Evolutionary conservation across 1,284 basidiomycete genomes (phyloP).

Genomic region (Malassezia nana): DNA sequence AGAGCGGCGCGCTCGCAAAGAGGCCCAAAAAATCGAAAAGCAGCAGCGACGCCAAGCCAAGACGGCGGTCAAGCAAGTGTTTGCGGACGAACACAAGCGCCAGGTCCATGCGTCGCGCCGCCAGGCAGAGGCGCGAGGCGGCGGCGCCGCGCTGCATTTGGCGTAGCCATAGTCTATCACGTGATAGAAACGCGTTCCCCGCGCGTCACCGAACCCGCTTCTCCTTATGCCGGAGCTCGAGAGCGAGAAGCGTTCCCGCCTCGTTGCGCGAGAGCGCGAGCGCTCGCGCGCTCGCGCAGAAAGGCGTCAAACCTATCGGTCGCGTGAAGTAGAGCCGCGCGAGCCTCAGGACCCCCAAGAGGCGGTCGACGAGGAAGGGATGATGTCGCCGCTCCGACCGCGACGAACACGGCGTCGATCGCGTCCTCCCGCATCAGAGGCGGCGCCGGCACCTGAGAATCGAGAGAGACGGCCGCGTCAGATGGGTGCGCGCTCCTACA

Average conservation of each 20-base stretch:
- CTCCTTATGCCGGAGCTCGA: neutral
- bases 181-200: neutral
- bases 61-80: conserved; percentile 30
- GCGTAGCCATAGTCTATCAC: conserved; percentile 4
- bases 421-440: neutral
- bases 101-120: conserved; percentile 28
- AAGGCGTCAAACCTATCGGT: no score
- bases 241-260: neutral
- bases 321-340: no score
- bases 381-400: no score
- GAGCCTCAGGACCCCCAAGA: no score
- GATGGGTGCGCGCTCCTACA: neutral
- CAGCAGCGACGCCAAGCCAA: conserved; percentile 31
- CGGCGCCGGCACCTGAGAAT: neutral
- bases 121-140: conserved; percentile 26
- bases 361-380: no score
- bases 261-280: neutral
- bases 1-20: conserved; percentile 77
- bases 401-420: no score
- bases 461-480: neutral
- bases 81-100: conserved; percentile 30
- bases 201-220: neutral
- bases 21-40: conserved; percentile 62
- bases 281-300: no score
- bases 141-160: conserved; percentile 23